Base-by-base conservation (phyloP, 306 rosid genomes). In the Arachis stenosperma region DNA sequence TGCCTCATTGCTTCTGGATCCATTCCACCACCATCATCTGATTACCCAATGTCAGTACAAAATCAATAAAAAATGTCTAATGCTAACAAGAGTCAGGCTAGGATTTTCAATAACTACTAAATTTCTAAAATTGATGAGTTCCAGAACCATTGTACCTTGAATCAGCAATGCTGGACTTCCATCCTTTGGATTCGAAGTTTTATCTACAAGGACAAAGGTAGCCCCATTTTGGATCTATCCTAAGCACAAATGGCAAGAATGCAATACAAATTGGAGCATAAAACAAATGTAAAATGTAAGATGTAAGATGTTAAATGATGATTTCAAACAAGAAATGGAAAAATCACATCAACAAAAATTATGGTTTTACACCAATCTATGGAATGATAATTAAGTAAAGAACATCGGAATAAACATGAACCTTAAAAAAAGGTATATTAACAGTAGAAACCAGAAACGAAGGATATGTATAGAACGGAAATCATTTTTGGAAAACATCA, bases 11-110 rank as follows among this genome's bases (percentile, higher is more conserved):
- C 85, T 56, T 86, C 92, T 4, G 96, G 97, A 79, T 82, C 86
- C 98, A 93, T 91, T 65, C 98, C 98, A 54, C 90, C 88, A 53
- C 98, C 98, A 72, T 93, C 89, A 77, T 93, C 98, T 91, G 83
- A 69, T 74, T 63, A 64, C 22, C 81, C 77, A 43, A 9, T 12
- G 69, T 50, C 71, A 80, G 65, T 41, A 76, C 59, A 47, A 56
- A 77, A 72, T 74, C 44, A 44, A 54, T 44, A 44, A 44, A 44
- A 44, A 44, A 8, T 46, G 11, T 33, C 37, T 1, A 69, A 73
- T 54, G 65, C 42, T 44, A 37, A 57, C 7, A 82, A 39, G 54
- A 46, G 36, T 44, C 53, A 46, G 65, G 63, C 36, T n/a, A 63
- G 33, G 44, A 73, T 77, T 68, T 61, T 53, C 30, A 40, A 46